Evolutionary conservation across 345 rosid genomes (phyloP), one percentile per base, ranked within the genome.

Genomic region (Psidium friedrichsthalianum): DNA sequence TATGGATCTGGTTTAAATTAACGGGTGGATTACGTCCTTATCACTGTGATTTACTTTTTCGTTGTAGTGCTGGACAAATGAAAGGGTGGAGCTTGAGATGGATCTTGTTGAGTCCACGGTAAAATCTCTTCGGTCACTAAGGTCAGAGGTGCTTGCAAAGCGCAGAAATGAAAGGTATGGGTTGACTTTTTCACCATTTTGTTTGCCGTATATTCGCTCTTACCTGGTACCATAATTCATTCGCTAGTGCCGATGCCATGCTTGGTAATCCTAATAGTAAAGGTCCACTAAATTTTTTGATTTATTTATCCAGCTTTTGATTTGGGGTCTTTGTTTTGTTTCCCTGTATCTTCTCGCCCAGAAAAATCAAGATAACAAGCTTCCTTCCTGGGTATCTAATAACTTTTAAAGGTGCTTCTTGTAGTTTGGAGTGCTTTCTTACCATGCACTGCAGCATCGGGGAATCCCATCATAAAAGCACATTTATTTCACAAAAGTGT

Each of bases 81-180:
- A 94, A 83, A 84, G 83, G 47, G 96, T 90, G 83, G 98, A 95
- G 88, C 76, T 83, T 59, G 98, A 97, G 90, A 97, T 97, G 98
- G 96, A 95, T 55, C 88, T 91, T 6, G 91, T 95, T 36, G 93
- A 91, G 87, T 92, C 98, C 8, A 90, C 93, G 1, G 98, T 95
- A 82, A 94, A 92, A 90, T 87, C 91, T 85, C 84, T 96, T 82
- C 88, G 99, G 87, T 95, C 98, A 29, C 91, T 95, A 84, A 90
- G 94, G 89, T 96, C 97, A 27, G 94, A 90, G 88, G 93, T 93
- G 90, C 92, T 93, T 83, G 94, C 93, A 58, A 94, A 93, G 88
- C 95, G 92, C 85, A 94, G 91, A 86, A 94, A 94, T 91, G 98
- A 93, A 90, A 96, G 95, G 98, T 95, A 83, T 69, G 44, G 44